These are phyloP conservation scores for Diaporthe sp. DNA, from an alignment of 2,329 filamentous ascomycete genomes.

Conservation along the genomic window DNA sequence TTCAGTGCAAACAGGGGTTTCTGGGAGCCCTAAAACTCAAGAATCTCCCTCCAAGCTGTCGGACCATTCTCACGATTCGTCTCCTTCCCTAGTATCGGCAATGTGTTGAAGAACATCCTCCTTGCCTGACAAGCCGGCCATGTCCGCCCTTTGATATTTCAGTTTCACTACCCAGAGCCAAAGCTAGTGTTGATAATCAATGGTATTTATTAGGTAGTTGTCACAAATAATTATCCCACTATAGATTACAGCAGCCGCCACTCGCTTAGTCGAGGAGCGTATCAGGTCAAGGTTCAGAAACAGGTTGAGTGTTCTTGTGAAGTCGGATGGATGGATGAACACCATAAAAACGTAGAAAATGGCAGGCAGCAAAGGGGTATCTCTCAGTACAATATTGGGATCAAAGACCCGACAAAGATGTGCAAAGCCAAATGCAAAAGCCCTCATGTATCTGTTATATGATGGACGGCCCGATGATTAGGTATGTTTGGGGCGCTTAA, in stretches of 20 bases:
- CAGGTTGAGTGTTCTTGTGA: neutral
- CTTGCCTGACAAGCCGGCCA: neutral
- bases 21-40: neutral
- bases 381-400: constrained; percentile 28
- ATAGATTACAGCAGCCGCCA: neutral
- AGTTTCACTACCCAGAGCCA: neutral
- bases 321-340: neutral
- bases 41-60: too few relatives aligned
- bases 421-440: constrained; percentile 24
- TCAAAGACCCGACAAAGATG: constrained; percentile 17
- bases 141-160: neutral
- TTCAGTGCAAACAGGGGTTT: neutral
- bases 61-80: neutral
- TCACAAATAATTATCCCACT: neutral
- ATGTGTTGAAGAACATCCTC: neutral
- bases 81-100: neutral
- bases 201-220: neutral
- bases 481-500: neutral
- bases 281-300: neutral
- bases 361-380: constrained; percentile 26
- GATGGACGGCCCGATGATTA: neutral
- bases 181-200: neutral
- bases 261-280: neutral
- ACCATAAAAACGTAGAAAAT: neutral
- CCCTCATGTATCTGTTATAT: neutral